These are phyloP conservation scores for Colletotrichum ledebouriae DNA, from an alignment of 2,329 filamentous ascomycete genomes.

Conservation along the genomic window DNA sequence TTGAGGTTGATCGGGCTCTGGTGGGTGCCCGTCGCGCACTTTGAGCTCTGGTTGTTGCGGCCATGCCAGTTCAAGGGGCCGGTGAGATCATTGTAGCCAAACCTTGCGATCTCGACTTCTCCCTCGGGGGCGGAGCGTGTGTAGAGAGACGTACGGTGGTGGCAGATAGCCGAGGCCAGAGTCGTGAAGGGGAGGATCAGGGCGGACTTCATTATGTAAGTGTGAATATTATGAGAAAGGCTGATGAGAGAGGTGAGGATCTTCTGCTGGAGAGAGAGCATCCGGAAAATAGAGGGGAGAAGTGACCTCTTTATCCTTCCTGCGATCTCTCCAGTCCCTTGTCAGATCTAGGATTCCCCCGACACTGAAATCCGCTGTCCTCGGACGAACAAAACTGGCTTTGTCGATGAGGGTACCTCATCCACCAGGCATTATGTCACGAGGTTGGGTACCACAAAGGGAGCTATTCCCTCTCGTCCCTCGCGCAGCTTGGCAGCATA, in stretches of 20 bases:
- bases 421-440: conserved; percentile 20
- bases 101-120: conserved; percentile 53
- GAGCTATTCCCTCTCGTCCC: background rate
- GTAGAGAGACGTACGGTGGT: conserved; percentile 54
- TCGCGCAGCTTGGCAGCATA: conserved; percentile 8
- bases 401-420: background rate
- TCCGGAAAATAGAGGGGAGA: background rate
- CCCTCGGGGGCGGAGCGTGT: conserved; percentile 43
- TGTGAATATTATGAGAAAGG: conserved; percentile 12
- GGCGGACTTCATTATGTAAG: conserved; percentile 44
- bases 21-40: conserved; percentile 61
- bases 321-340: conserved; percentile 9
- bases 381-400: background rate
- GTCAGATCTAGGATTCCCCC: background rate
- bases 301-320: conserved; percentile 28
- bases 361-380: background rate
- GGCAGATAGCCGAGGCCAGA: conserved; percentile 47
- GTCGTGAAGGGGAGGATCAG: conserved; percentile 43
- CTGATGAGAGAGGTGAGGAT: conserved; percentile 16
- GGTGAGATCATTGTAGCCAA: conserved; percentile 56
- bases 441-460: conserved; percentile 22
- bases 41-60: conserved; percentile 57
- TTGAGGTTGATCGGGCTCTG: conserved; percentile 71
- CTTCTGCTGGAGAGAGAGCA: no score
- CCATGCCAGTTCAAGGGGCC: conserved; percentile 68